phyloP scores from a whole-genome alignment of 495 filamentous ascomycete species.

The Zalerion maritima region DNA sequence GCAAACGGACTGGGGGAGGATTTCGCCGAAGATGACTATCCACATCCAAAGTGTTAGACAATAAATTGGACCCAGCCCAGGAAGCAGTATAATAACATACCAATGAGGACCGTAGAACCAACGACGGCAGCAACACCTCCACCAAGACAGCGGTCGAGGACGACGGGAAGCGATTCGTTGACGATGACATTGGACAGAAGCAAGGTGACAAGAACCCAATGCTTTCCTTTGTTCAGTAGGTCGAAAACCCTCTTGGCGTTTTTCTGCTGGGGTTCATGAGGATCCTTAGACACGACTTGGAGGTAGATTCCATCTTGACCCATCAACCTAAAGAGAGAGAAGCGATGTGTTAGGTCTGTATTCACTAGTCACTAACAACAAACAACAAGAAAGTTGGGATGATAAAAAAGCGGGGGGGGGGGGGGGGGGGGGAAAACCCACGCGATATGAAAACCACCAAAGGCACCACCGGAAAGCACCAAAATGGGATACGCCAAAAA shows the following conservation, averaged over 20 bases:
- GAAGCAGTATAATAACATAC: constrained; percentile 31
- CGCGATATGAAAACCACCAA: constrained; percentile 92
- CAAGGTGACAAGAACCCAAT: constrained; percentile 97
- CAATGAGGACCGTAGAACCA: constrained; percentile 82
- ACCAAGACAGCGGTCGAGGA: constrained; percentile 83
- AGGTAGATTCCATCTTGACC: constrained; percentile 92
- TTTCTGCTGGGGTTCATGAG: constrained; percentile 55
- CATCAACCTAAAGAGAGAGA: constrained; percentile 39
- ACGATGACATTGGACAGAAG: constrained; percentile 94
- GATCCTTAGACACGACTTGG: constrained; percentile 78
- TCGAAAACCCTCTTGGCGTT: constrained; percentile 70
- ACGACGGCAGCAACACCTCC: constrained; percentile 91
- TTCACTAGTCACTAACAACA: background rate
- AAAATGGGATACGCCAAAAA: constrained; percentile 36
- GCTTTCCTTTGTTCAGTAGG: constrained; percentile 76
- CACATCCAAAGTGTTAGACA: constrained; percentile 1
- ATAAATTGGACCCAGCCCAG: background rate
- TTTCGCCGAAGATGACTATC: constrained; percentile 90
- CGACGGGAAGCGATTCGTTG: constrained; percentile 91
- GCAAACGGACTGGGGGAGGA: constrained; percentile 90
- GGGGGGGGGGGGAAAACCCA: constrained; percentile 19
- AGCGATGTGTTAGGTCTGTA: constrained; percentile 5
- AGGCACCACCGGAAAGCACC: constrained; percentile 81
- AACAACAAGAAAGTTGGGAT: constrained; percentile 1
- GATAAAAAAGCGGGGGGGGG: background rate